Base-by-base conservation (phyloP, 192 early-diverging fungal genomes). In the Diversispora epigaea region DNA sequence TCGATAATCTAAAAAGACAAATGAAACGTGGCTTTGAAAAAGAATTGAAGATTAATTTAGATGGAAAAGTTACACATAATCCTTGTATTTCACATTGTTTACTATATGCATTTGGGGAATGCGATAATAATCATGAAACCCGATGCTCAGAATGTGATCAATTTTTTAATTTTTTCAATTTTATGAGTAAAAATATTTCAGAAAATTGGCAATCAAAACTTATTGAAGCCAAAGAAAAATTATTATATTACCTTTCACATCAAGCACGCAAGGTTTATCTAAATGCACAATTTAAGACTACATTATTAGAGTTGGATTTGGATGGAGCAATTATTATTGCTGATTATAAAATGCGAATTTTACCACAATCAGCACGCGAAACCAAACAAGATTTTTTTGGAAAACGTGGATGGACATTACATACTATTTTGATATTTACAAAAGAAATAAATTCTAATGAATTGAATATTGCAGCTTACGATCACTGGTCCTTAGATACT, bases 91-190 rank as follows among this genome's bases (percentile, higher is more conserved):
- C 19, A 0, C 19, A 61, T n/a, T 61, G 9, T 61, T 3, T 61
- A 61, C 58, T 3, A n/a, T 65, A 44, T 17, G 17, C 40, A 15
- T 44, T 65, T 17, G 9, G 40, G 14, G 43, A 65, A 65, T 65
- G 40, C 9, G 15, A 5, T 19, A 11, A 43, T 15, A 44, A 19
- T 14, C 21, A 67, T 67, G 6, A 67, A 47, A 9, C 65, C 45
- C 65, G 10, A 49, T 67, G 44, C 14, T 15, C 6, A 11, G 4
- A 67, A 21, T 67, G n/a, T 45, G 43, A 47, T 21, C 15, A 67
- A 46, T 49, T 67, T 12, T 67, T 49, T 67, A n/a, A 67, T 25
- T 67, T 67, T 49, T 44, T 67, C 8, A 19, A 67, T 67, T 67
- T 47, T 67, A 67, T 47, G 9, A 0, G 15, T 47, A 44, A 22